Evolutionary conservation across 2,329 filamentous ascomycete species (phyloP).

Genomic region (Pyrenophora teres): DNA sequence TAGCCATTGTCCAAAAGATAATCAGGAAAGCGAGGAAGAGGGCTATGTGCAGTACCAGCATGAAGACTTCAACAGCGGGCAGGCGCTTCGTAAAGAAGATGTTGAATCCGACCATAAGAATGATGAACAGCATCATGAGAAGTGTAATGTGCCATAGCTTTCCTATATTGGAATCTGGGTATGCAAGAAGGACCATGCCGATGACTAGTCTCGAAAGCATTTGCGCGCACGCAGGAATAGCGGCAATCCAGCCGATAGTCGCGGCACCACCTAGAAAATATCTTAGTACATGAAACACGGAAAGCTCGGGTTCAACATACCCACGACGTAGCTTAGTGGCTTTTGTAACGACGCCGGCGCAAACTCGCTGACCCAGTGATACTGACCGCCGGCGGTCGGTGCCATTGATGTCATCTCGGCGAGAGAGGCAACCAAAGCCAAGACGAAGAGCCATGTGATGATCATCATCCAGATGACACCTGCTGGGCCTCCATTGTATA

Average conservation of each 20-base stretch:
- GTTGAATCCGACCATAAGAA: constrained; percentile 47
- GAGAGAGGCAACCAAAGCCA: constrained; percentile 23
- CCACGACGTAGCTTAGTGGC: constrained; percentile 8
- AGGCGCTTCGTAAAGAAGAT: constrained; percentile 49
- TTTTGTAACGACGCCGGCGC: constrained; percentile 6
- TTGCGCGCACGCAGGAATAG: constrained; percentile 36
- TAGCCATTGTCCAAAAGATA: constrained; percentile 29
- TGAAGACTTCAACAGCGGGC: constrained; percentile 52
- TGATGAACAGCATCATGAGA: constrained; percentile 47
- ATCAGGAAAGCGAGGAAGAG: constrained; percentile 57
- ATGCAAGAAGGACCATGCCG: constrained; percentile 44
- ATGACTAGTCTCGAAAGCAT: constrained; percentile 25
- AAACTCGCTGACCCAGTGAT: constrained; percentile 12
- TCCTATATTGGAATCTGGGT: constrained; percentile 50
- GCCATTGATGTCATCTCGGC: constrained; percentile 12
- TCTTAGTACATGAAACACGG: background rate
- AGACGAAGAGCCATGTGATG: constrained; percentile 27
- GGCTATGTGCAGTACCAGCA: constrained; percentile 54
- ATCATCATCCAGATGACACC: constrained; percentile 37
- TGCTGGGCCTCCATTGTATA: constrained; percentile 34
- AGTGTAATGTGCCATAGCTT: constrained; percentile 34
- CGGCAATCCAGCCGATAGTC: constrained; percentile 27
- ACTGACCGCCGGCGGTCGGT: constrained; percentile 11
- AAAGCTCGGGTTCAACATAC: background rate
- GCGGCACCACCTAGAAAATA: constrained; percentile 20